Evolutionary conservation across 75 land plant genomes (phyloP), one percentile per base, ranked within the genome.

Genomic region (Pinus albicaulis): DNA sequence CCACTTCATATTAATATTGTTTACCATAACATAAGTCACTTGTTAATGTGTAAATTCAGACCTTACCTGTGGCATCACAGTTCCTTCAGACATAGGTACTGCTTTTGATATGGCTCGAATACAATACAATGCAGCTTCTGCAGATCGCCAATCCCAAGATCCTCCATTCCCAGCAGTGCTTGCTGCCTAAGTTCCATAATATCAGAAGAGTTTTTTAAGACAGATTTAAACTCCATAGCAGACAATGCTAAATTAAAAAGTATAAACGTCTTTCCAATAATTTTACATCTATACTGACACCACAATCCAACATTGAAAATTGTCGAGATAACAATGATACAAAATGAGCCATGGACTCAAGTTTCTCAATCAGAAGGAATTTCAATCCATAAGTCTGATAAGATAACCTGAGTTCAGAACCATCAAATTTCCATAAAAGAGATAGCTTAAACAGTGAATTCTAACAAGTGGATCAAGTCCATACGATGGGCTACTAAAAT

Each of bases 51-150:
- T 68, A n/a, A 24, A 72, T 12, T 24, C n/a, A 25, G 11, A 6
- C 59, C 26, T 59, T 63, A 98, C 99, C 93, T 89, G 93, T 28
- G 99, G 99, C 86, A 98, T 77, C 69, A 95, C 53, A 77, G 82
- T 87, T 71, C 82, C 87, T 80, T 98, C 99, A 73, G 74, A 72
- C 25, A 64, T 52, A 71, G 98, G 89, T 60, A 98, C 98, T 71
- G 88, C 86, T 77, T 79, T 88, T 72, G 98, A 82, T 74, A 98
- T 89, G 44, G 99, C 95, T 11, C 90, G 89, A 44, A 98, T 91
- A 76, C 98, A 89, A 78, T 88, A 98, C 26, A 98, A 82, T 63
- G 95, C 84, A 74, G 99, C 99, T 80, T 98, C 99, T 62, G 86
- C 88, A 74, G 95, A 82, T 76, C 85, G 90, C 98, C 99, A 98